These are phyloP conservation scores for Silene uniflora DNA, from an alignment of 148 eudicot species.

Conservation along the genomic window DNA sequence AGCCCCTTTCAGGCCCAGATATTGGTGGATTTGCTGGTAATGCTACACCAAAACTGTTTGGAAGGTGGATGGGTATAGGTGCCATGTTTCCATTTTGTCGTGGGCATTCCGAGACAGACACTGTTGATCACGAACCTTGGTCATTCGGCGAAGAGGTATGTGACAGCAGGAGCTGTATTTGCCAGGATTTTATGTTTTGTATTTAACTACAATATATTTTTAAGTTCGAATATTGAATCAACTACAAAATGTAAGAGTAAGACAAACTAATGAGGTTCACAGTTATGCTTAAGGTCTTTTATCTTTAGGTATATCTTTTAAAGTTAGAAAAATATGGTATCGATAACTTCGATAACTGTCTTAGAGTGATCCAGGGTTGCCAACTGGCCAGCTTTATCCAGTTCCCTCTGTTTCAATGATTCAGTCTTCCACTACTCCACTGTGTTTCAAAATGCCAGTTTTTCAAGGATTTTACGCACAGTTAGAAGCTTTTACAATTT, in stretches of 20 bases:
- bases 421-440: not conserved
- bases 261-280: conserved; percentile 1
- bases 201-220: not conserved
- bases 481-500: not conserved
- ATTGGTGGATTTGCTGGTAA: conserved; percentile 99
- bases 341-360: not conserved
- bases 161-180: not conserved
- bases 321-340: not conserved
- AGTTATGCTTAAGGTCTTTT: not conserved
- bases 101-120: conserved; percentile 78
- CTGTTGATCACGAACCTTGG: conserved; percentile 95
- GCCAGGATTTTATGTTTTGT: not conserved
- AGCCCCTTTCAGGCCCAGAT: conserved; percentile 97
- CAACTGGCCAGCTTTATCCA: not conserved
- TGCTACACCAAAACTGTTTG: conserved; percentile 93
- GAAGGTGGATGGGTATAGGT: conserved; percentile 98
- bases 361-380: not conserved
- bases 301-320: not conserved
- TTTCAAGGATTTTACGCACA: not conserved
- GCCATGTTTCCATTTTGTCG: conserved; percentile 96
- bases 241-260: not conserved
- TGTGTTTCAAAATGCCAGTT: not conserved
- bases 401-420: conserved; percentile 2
- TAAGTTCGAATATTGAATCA: conserved; percentile 7
- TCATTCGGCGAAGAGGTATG: conserved; percentile 90